Evolutionary conservation across 2,329 filamentous ascomycete species (phyloP).

Genomic region (Blastomyces emzantsi): DNA sequence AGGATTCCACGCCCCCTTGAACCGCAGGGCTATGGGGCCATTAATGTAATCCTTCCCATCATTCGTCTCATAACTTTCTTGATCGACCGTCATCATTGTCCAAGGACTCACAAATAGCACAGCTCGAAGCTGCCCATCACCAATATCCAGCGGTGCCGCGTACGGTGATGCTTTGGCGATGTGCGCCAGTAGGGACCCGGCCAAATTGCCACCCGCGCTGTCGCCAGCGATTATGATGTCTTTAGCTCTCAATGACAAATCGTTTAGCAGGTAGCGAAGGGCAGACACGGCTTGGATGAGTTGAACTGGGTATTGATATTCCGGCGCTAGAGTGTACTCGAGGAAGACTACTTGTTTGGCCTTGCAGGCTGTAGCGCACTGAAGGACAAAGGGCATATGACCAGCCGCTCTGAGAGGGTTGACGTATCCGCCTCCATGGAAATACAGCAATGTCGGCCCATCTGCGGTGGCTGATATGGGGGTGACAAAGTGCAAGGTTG

Average conservation of each 20-base stretch:
- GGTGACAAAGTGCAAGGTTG: constrained; percentile 1
- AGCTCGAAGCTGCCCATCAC: not conserved
- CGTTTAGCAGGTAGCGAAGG: not conserved
- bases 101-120: constrained; percentile 3
- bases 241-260: not conserved
- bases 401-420: not conserved
- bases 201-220: constrained; percentile 1
- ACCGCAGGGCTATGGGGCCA: not conserved
- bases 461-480: not conserved
- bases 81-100: not conserved
- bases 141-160: not conserved
- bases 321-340: constrained; percentile 3
- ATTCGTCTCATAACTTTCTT: not conserved
- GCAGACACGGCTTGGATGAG: constrained; percentile 1
- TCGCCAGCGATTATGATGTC: constrained; percentile 4
- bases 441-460: not conserved
- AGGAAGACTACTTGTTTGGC: constrained; percentile 3
- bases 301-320: constrained; percentile 1
- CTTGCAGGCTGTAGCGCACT: not conserved
- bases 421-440: constrained; percentile 4
- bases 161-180: not conserved
- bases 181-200: not conserved
- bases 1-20: not conserved
- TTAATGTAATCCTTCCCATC: not conserved
- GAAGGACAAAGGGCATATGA: not conserved